phyloP scores from a whole-genome alignment of 2,329 filamentous ascomycete species.

The Neonectria faginata region DNA sequence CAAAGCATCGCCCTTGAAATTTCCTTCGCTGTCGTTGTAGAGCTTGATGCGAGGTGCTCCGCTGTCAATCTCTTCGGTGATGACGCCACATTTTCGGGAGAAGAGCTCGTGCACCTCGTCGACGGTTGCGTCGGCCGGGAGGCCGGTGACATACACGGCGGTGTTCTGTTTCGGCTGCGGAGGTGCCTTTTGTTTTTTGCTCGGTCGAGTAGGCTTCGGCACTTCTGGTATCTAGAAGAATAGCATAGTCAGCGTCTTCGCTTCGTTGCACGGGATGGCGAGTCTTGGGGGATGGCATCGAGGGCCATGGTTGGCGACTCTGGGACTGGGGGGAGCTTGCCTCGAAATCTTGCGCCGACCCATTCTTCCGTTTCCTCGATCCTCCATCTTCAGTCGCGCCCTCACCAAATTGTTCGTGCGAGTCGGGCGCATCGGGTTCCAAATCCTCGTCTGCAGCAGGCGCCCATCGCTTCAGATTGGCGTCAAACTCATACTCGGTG shows the following conservation, averaged over 20 bases:
- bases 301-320: neutral
- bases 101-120: conserved; percentile 88
- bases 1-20: conserved; percentile 93
- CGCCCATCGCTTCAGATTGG: conserved; percentile 78
- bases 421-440: conserved; percentile 56
- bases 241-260: conserved; percentile 26
- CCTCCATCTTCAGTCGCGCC: conserved; percentile 41
- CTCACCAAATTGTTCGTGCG: conserved; percentile 50
- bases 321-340: conserved; percentile 50
- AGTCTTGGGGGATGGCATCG: neutral
- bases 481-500: conserved; percentile 86
- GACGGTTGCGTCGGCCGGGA: conserved; percentile 82
- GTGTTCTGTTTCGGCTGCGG: conserved; percentile 77
- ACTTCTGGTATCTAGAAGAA: conserved; percentile 38
- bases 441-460: conserved; percentile 64
- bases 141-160: conserved; percentile 89
- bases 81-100: conserved; percentile 85
- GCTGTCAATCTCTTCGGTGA: conserved; percentile 93
- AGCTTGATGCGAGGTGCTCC: conserved; percentile 91
- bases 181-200: conserved; percentile 61
- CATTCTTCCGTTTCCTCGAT: conserved; percentile 59
- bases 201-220: conserved; percentile 55
- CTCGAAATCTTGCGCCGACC: conserved; percentile 53
- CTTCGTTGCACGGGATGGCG: neutral
- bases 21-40: conserved; percentile 83